Base-by-base conservation (phyloP, 768 basidiomycete genomes). In the Russula griseocarnosa region DNA sequence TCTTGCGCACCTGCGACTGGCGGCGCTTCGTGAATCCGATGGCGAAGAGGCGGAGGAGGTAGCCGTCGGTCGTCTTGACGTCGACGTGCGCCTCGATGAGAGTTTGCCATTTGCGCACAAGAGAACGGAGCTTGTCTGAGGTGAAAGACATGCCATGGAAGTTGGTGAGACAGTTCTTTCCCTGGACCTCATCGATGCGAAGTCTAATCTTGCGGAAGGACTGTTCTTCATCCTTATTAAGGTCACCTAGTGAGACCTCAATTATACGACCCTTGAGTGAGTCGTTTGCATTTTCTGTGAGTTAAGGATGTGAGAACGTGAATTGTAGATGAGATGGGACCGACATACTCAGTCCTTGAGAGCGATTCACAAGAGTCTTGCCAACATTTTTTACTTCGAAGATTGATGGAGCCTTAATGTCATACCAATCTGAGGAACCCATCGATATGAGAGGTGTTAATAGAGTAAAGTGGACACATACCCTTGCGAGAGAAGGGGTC, bases 61-160 rank as follows among this genome's bases (percentile, higher is more conserved):
- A 99, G 55, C 97, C 97, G 76, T 99, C 97, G 69, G 95, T 96
- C 63, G 97, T 99, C 82, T 94, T 94, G 72, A 99, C 94, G 74
- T 99, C 97, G 75, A 98, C 91, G 76, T 94, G 92, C 44, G 97
- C 97, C 80, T 98, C 97, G 72, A 99, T 95, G 74, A 98, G 90
- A 22, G 96, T 87, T 80, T 98, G 97, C 97, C 97, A 99, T 81
- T 98, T 99, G 77, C 96, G 92, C 71, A 99, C 97, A 74, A 99
- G 94, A 56, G 97, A 98, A 62, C 97, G 94, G 69, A 98, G 88
- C 80, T 98, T 98, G 87, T 99, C 97, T 63, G 96, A 97, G 67
- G 97, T 98, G 82, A 99, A 98, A 81, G 96, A 93, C 96, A 99
- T 98, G 76, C 97, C 97, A 79, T 96, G 91, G 92, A 99, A 99